Evolutionary conservation across 2,329 filamentous ascomycete genomes (phyloP).

Genomic region (Clarireedia paspali): DNA sequence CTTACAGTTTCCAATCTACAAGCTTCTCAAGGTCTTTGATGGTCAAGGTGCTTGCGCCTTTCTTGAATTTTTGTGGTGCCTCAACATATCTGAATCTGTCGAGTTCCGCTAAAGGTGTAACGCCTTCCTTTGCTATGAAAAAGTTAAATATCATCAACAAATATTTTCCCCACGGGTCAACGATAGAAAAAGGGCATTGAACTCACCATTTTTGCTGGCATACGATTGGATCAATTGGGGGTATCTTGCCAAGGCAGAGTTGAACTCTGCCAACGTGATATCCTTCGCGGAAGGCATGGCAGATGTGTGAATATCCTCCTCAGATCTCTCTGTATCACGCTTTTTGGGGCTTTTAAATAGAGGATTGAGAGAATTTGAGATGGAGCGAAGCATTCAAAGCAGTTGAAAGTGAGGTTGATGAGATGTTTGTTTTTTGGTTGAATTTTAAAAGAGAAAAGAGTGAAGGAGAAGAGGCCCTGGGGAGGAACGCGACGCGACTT

Average conservation of each 20-base stretch:
- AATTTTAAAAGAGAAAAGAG: slow-evolving; percentile 1
- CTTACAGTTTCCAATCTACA: slow-evolving; percentile 66
- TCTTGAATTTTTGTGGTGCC: slow-evolving; percentile 41
- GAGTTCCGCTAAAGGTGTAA: slow-evolving; percentile 40
- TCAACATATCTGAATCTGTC: slow-evolving; percentile 52
- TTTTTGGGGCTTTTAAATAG: slow-evolving; percentile 15
- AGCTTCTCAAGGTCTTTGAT: slow-evolving; percentile 53
- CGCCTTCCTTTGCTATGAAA: slow-evolving; percentile 21
- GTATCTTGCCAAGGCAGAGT: slow-evolving; percentile 24
- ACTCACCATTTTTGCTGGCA: slow-evolving; percentile 20
- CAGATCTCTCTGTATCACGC: not conserved
- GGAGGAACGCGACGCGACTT: slow-evolving; percentile 7
- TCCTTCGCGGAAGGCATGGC: slow-evolving; percentile 19
- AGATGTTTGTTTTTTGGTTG: slow-evolving; percentile 3
- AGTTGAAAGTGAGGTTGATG: not conserved
- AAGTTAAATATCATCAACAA: slow-evolving; percentile 12
- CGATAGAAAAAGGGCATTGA: not conserved
- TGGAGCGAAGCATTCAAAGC: slow-evolving; percentile 8
- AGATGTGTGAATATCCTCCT: not conserved
- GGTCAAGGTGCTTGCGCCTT: slow-evolving; percentile 24
- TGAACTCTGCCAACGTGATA: slow-evolving; percentile 25
- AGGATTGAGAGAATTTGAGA: slow-evolving; percentile 11
- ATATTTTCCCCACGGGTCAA: not conserved
- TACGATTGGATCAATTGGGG: slow-evolving; percentile 19
- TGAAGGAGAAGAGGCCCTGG: not conserved